phyloP scores from a whole-genome alignment of 2,329 filamentous ascomycete species.

The Graphilbum sp. region DNA sequence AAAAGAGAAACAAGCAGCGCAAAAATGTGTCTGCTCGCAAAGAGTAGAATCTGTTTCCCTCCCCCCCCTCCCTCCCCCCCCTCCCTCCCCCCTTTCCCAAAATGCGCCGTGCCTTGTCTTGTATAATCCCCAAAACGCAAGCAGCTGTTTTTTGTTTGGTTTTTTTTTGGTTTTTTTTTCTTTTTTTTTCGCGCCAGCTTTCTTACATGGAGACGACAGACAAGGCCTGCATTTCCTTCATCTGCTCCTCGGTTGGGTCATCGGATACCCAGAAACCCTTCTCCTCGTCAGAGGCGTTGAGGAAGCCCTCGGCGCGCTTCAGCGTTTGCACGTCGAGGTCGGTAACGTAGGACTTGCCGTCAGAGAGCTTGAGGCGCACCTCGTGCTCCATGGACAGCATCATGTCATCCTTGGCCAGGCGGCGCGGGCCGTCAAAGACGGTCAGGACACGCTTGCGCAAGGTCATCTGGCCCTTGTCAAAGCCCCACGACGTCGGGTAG shows the following conservation, averaged over 20 bases:
- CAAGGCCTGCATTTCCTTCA: constrained; percentile 32
- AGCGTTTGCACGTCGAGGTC: constrained; percentile 86
- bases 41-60: too few relatives aligned
- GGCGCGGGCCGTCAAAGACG: constrained; percentile 74
- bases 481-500: constrained; percentile 89
- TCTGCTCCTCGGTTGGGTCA: constrained; percentile 46
- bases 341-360: constrained; percentile 68
- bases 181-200: too few relatives aligned
- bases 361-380: constrained; percentile 66
- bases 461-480: constrained; percentile 82
- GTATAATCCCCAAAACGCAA: too few relatives aligned
- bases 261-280: constrained; percentile 72
- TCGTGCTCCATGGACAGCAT: constrained; percentile 94
- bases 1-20: background rate
- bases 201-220: background rate
- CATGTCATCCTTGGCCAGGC: constrained; percentile 96
- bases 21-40: too few relatives aligned
- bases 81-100: background rate
- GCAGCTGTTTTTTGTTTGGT: too few relatives aligned
- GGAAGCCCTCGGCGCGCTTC: constrained; percentile 72
- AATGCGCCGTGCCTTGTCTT: too few relatives aligned
- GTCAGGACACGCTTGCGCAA: constrained; percentile 96
- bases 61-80: too few relatives aligned
- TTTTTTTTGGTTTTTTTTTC: background rate
- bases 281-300: constrained; percentile 66